Evolutionary conservation across 2,329 filamentous ascomycete species (phyloP).

Genomic region (Fusarium equiseti): DNA sequence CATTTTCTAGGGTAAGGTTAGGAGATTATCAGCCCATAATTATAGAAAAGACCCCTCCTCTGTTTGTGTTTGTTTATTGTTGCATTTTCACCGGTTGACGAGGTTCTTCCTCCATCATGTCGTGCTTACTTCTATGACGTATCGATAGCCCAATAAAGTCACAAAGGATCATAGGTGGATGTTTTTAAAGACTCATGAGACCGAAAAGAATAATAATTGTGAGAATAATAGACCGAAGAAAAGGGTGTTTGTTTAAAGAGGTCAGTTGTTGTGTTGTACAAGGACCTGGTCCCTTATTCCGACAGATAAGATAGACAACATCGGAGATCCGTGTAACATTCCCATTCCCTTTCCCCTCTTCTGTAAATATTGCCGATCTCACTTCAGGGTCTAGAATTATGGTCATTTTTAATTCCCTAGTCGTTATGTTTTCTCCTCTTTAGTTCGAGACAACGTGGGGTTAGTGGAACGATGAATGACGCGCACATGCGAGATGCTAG

Average conservation of each 20-base stretch:
- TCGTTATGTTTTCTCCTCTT: not conserved
- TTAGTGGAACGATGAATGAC: constrained; percentile 27
- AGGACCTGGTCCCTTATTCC: not conserved
- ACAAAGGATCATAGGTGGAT: not conserved
- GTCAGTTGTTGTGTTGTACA: not conserved
- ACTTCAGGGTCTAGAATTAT: constrained; percentile 7
- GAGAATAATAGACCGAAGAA: not conserved
- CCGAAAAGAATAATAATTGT: not conserved
- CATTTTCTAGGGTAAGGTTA: not conserved
- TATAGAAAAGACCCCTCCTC: not conserved
- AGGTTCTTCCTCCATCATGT: not conserved
- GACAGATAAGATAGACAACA: not conserved
- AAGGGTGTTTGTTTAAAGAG: no score
- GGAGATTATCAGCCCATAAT: not conserved
- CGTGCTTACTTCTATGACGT: constrained; percentile 36
- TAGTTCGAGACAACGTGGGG: constrained; percentile 5
- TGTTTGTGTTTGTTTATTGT: not conserved
- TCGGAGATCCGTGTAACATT: constrained; percentile 24
- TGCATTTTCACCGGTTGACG: constrained; percentile 11
- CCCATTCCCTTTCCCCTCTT: not conserved
- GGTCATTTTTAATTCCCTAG: not conserved
- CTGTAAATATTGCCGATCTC: not conserved
- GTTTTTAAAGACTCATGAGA: not conserved
- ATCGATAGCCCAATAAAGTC: not conserved
- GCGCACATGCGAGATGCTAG: constrained; percentile 37